Evolutionary conservation across 1,284 basidiomycete species (phyloP).

Genomic region (Jaminaea rosea): DNA sequence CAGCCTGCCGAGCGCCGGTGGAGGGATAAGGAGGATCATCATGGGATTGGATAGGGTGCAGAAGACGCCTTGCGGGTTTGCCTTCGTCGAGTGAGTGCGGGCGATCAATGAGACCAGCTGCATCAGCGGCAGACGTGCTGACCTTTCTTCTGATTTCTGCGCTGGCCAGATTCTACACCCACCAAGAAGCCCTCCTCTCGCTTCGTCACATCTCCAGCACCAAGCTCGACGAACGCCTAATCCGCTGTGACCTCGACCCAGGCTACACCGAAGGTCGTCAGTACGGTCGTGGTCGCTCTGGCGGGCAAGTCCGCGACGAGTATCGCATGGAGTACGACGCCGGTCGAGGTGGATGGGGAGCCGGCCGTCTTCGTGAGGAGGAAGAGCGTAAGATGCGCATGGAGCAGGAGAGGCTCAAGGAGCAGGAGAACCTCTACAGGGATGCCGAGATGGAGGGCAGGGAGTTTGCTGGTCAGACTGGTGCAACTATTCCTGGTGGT

Average conservation of each 20-base stretch:
- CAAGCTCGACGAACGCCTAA: slow-evolving; percentile 97
- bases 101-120: neutral
- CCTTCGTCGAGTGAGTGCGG: slow-evolving; percentile 71
- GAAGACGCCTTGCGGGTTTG: slow-evolving; percentile 98
- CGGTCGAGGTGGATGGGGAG: slow-evolving; percentile 73
- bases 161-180: slow-evolving; percentile 67
- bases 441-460: slow-evolving; percentile 66
- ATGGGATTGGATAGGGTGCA: slow-evolving; percentile 97
- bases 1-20: slow-evolving; percentile 76
- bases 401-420: slow-evolving; percentile 69
- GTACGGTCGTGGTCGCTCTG: slow-evolving; percentile 91
- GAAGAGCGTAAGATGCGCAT: slow-evolving; percentile 65
- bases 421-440: slow-evolving; percentile 75
- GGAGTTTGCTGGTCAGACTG: slow-evolving; percentile 59
- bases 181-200: slow-evolving; percentile 82
- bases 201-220: slow-evolving; percentile 92
- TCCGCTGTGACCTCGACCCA: slow-evolving; percentile 95
- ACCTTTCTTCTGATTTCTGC: neutral
- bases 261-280: slow-evolving; percentile 95
- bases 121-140: neutral
- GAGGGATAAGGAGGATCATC: slow-evolving; percentile 95
- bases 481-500: slow-evolving; percentile 60
- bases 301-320: slow-evolving; percentile 86
- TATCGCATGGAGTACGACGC: slow-evolving; percentile 95
- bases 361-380: slow-evolving; percentile 49